Conservation (phyloP, 768 basidiomycete genomes). For the Pisolithus microcarpus region DNA sequence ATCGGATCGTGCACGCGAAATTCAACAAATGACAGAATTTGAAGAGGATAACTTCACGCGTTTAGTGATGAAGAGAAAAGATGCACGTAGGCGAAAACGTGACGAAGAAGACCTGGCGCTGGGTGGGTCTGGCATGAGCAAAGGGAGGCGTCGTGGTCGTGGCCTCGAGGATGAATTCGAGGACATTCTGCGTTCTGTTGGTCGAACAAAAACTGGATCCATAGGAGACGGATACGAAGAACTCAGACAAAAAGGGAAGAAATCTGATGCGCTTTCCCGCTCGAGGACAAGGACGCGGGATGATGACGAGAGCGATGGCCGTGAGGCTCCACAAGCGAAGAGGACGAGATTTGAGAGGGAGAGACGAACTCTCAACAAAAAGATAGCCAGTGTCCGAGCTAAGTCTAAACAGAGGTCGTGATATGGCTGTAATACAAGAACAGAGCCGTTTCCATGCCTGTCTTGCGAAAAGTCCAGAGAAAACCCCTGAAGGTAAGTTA, state of each 20-base stretch:
- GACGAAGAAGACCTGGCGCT: conserved; percentile 90
- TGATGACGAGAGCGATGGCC: conserved; percentile 20
- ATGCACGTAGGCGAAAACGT: conserved; percentile 56
- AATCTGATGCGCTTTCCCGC: conserved; percentile 35
- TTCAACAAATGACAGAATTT: conserved; percentile 76
- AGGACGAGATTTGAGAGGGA: conserved; percentile 39
- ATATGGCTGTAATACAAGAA: background rate
- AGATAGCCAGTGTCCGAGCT: conserved; percentile 11
- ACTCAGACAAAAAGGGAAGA: conserved; percentile 49
- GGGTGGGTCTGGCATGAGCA: conserved; percentile 58
- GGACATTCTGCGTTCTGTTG: conserved; percentile 64
- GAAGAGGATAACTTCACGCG: conserved; percentile 95
- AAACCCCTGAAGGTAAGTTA: too few relatives aligned
- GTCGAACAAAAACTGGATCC: conserved; percentile 34
- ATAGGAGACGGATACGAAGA: conserved; percentile 77
- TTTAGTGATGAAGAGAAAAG: conserved; percentile 84
- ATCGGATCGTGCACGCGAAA: conserved; percentile 68
- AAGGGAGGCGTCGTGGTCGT: conserved; percentile 51
- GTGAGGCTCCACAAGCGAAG: conserved; percentile 30
- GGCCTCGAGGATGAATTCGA: conserved; percentile 81
- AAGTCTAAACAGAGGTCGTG: conserved; percentile 6
- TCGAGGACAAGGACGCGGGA: conserved; percentile 38
- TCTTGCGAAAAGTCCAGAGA: too few relatives aligned
- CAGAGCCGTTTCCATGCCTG: too few relatives aligned
- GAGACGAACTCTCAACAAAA: conserved; percentile 30